Conservation (phyloP, 257 asterid genomes). For the Lithospermum erythrorhizon region DNA sequence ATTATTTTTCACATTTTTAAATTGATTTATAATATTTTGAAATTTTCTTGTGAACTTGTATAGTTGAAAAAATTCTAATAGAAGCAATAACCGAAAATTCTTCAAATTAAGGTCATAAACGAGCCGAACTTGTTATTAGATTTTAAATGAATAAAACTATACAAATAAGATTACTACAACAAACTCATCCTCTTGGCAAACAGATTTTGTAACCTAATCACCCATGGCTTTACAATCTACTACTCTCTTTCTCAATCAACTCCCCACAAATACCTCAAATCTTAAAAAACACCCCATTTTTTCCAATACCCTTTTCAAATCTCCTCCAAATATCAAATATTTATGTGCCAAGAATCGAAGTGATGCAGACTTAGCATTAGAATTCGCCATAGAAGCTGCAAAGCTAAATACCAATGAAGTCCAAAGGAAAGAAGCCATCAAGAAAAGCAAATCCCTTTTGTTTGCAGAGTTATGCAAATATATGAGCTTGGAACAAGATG, state of each 20-base stretch:
- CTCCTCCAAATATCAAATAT: neutral
- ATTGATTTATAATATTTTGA: no score
- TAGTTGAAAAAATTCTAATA: no score
- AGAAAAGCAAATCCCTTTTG: neutral
- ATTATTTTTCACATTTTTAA: no score
- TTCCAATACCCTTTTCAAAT: neutral
- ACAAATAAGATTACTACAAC: no score
- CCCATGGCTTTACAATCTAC: neutral
- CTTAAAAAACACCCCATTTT: neutral
- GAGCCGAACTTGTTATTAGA: no score
- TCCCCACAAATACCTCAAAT: neutral
- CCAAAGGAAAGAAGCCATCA: neutral
- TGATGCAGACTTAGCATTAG: neutral
- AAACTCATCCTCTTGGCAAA: no score
- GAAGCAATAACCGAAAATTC: no score
- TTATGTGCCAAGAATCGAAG: neutral
- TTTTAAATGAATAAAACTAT: no score
- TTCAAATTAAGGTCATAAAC: no score
- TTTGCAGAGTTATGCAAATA: no score
- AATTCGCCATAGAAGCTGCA: neutral
- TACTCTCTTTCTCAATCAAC: neutral
- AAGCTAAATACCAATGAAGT: neutral
- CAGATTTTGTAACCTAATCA: neutral
- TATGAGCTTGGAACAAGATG: neutral
- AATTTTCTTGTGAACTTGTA: no score